Evolutionary conservation across 176 grass and related monocot genomes (phyloP).

Genomic region (Hordeum vulgare): DNA sequence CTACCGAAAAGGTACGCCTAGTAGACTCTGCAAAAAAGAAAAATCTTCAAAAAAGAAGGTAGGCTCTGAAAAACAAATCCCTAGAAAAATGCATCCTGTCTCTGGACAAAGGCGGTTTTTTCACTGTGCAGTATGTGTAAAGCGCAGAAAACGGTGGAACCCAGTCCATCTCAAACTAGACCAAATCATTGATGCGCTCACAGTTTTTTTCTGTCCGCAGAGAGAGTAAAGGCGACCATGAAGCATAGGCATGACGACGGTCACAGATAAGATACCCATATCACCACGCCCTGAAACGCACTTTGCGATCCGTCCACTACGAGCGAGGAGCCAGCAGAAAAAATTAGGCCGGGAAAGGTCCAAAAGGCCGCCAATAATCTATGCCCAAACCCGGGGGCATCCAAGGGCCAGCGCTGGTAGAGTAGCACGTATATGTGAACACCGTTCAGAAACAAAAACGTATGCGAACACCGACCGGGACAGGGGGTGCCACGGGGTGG

Average conservation of each 20-base stretch:
- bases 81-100: background rate
- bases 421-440: too few species aligned
- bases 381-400: background rate
- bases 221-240: background rate
- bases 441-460: too few species aligned
- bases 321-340: background rate
- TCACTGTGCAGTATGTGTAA: background rate
- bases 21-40: background rate
- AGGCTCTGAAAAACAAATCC: background rate
- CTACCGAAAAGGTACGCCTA: background rate
- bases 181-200: background rate
- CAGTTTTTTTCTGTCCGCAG: background rate
- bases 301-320: background rate
- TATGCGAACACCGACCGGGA: background rate
- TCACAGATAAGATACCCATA: background rate
- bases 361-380: background rate
- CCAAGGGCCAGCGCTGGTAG: too few species aligned
- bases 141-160: background rate
- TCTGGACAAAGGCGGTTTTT: background rate
- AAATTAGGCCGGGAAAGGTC: background rate
- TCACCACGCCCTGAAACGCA: background rate
- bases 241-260: background rate
- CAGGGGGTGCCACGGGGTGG: background rate
- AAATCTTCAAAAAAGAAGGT: too few species aligned
- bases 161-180: background rate